Evolutionary conservation across 306 rosid genomes (phyloP).

Genomic region (Hippophae gyantsensis): DNA sequence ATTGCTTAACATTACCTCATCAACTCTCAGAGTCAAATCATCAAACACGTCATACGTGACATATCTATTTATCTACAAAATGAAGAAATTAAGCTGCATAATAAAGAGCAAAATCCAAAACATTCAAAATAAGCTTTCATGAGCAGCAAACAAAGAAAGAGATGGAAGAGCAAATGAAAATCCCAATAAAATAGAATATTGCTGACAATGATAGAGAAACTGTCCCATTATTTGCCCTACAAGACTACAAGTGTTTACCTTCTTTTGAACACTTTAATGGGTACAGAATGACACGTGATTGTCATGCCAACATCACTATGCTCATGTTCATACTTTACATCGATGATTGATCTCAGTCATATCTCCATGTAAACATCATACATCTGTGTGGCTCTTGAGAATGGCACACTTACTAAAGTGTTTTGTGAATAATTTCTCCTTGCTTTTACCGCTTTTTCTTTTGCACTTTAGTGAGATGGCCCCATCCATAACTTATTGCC

Average conservation of each 20-base stretch:
- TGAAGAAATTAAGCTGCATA: too few species aligned
- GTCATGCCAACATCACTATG: slow-evolving; percentile 38
- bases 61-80: too few species aligned
- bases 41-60: too few species aligned
- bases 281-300: slow-evolving; percentile 34
- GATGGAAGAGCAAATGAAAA: slow-evolving; percentile 44
- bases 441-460: slow-evolving; percentile 31
- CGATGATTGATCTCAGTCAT: background rate
- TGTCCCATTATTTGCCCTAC: slow-evolving; percentile 84
- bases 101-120: background rate
- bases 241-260: slow-evolving; percentile 13
- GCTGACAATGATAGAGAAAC: slow-evolving; percentile 81
- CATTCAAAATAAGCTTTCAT: slow-evolving; percentile 26
- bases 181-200: slow-evolving; percentile 43
- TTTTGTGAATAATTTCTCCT: slow-evolving; percentile 18
- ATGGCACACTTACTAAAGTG: slow-evolving; percentile 32
- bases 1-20: background rate
- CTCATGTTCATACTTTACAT: slow-evolving; percentile 2
- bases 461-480: slow-evolving; percentile 24
- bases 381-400: slow-evolving; percentile 37
- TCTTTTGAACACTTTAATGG: slow-evolving; percentile 24
- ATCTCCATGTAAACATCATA: background rate
- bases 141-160: slow-evolving; percentile 25
- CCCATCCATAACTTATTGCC: slow-evolving; percentile 12
- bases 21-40: background rate